Percentiles rank a stretch among this genome's conserved stretches.
Evolutionary conservation across 1,284 basidiomycete species (phyloP).

Genomic region (Tilletia setariae): DNA sequence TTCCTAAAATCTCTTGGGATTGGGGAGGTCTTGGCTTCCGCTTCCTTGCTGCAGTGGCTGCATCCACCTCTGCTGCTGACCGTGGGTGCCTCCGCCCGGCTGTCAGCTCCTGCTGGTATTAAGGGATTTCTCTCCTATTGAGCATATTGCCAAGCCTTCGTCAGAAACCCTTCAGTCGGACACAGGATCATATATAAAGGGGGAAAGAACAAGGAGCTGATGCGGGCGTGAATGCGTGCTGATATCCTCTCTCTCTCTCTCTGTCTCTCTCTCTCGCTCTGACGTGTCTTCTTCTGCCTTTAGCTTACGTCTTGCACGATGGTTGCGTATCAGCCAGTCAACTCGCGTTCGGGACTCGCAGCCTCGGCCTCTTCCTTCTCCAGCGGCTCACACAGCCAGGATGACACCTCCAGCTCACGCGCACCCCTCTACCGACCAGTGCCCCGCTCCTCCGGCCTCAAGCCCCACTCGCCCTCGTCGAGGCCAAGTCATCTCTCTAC

Average conservation of each 20-base stretch:
- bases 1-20: no score
- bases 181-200: no score
- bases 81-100: no score
- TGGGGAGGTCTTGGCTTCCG: no score
- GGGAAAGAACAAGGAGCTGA: no score
- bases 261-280: neutral
- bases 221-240: no score
- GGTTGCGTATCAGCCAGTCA: neutral
- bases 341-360: neutral
- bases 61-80: no score
- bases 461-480: neutral
- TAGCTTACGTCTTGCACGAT: neutral
- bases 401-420: slow-evolving; percentile 9
- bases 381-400: neutral
- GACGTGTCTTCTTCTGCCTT: neutral
- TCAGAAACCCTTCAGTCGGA: no score
- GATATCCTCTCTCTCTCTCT: neutral
- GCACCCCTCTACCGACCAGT: slow-evolving; percentile 10
- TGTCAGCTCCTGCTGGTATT: no score
- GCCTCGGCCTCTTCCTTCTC: neutral
- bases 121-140: no score
- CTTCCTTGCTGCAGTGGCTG: no score
- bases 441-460: neutral
- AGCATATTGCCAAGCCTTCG: no score
- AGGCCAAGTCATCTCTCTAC: neutral